Percentiles rank a stretch among this genome's conserved stretches.
Evolutionary conservation across 2,329 filamentous ascomycete species (phyloP).

Genomic region (Paraphoma chrysanthemicola): DNA sequence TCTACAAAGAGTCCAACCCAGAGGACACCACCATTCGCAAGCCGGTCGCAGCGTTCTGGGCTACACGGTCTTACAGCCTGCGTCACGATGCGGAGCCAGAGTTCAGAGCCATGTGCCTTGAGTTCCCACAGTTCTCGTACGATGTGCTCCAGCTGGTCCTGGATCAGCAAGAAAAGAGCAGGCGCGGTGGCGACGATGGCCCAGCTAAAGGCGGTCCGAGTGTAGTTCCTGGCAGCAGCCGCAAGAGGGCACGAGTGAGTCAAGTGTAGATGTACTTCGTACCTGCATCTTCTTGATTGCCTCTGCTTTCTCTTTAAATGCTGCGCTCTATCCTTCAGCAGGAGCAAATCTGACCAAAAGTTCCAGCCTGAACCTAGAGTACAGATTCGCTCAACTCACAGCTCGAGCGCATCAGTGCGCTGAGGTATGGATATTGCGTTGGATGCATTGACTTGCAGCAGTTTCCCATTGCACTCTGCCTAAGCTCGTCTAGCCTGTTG

Average conservation of each 20-base stretch:
- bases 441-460: background rate
- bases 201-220: conserved; percentile 40
- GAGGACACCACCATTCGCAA: conserved; percentile 78
- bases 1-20: conserved; percentile 76
- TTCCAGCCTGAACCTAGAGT: background rate
- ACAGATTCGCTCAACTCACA: background rate
- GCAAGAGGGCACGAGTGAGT: conserved; percentile 41
- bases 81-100: conserved; percentile 85
- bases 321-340: background rate
- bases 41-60: conserved; percentile 91
- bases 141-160: conserved; percentile 78
- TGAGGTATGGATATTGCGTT: background rate
- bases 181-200: conserved; percentile 22
- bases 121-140: conserved; percentile 91
- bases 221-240: conserved; percentile 44
- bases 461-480: background rate
- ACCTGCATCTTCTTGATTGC: background rate
- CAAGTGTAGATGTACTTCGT: conserved; percentile 23
- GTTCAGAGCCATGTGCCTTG: conserved; percentile 83
- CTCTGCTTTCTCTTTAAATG: background rate
- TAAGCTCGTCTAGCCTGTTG: no score
- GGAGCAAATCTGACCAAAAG: background rate
- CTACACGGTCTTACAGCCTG: conserved; percentile 77
- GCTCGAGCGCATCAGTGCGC: background rate
- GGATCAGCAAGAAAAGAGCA: conserved; percentile 57